Evolutionary conservation across 202 grass and related monocot genomes (phyloP).

Genomic region (Panicum hallii): DNA sequence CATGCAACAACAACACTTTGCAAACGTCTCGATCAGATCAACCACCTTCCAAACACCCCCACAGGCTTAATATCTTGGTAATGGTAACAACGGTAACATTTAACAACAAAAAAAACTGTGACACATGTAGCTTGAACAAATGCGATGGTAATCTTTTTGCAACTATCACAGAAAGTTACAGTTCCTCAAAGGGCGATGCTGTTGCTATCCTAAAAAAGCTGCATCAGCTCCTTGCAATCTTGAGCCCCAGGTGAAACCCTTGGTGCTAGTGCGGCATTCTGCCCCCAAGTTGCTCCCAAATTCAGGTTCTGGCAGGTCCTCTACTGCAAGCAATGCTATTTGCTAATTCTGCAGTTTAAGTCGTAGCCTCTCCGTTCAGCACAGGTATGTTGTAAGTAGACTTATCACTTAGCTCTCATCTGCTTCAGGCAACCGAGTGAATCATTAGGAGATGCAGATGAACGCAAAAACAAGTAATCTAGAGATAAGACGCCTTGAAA

Average conservation of each 20-base stretch:
- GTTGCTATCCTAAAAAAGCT: slow-evolving; percentile 55
- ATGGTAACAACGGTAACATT: not conserved
- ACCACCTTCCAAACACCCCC: not conserved
- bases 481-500: slow-evolving; percentile 23
- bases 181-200: slow-evolving; percentile 49
- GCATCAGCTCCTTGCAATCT: slow-evolving; percentile 51
- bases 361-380: slow-evolving; percentile 32
- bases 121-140: slow-evolving; percentile 32
- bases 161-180: slow-evolving; percentile 47
- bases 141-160: slow-evolving; percentile 23
- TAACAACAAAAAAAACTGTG: slow-evolving; percentile 40
- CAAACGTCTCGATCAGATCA: not conserved
- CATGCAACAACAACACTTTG: not conserved
- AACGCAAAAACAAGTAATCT: not conserved
- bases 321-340: slow-evolving; percentile 36
- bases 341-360: slow-evolving; percentile 42
- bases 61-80: not conserved
- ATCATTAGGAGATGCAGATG: slow-evolving; percentile 24
- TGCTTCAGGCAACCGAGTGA: slow-evolving; percentile 37
- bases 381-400: slow-evolving; percentile 21
- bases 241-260: slow-evolving; percentile 19
- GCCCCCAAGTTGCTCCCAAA: slow-evolving; percentile 32
- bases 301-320: slow-evolving; percentile 34
- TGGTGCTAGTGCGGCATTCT: not conserved
- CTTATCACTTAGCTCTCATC: slow-evolving; percentile 51